phyloP scores from a whole-genome alignment of 2,329 filamentous ascomycete species.

The Aspergillus flavus region DNA sequence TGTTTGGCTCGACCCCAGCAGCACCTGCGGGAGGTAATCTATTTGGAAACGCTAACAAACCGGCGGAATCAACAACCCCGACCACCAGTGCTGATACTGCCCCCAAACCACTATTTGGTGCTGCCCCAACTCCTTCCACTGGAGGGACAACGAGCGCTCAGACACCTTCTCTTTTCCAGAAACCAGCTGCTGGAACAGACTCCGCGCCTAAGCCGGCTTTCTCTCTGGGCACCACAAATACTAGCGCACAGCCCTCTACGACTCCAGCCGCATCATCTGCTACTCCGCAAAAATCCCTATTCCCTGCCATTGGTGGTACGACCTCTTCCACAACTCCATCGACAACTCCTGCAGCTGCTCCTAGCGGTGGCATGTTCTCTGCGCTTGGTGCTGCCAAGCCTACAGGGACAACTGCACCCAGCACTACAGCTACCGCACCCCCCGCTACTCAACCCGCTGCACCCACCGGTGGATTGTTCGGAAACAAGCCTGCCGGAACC shows the following conservation, averaged over 20 bases:
- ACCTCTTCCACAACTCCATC: conserved; percentile 35
- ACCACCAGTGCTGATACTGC: conserved; percentile 26
- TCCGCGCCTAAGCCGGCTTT: conserved; percentile 32
- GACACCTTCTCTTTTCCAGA: conserved; percentile 33
- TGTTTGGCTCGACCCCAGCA: conserved; percentile 29
- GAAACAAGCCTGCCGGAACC: conserved; percentile 26
- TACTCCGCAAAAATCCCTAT: conserved; percentile 39
- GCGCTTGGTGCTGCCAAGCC: conserved; percentile 32
- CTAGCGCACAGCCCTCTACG: conserved; percentile 25
- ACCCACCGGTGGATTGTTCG: conserved; percentile 26
- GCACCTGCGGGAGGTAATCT: conserved; percentile 16
- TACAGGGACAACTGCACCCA: conserved; percentile 30
- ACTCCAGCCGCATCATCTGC: conserved; percentile 32
- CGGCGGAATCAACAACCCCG: conserved; percentile 31
- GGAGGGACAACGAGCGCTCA: conserved; percentile 21
- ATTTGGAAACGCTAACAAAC: conserved; percentile 29
- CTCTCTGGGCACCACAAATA: conserved; percentile 24
- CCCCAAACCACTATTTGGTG: conserved; percentile 34
- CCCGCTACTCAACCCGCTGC: conserved; percentile 26
- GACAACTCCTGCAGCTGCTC: conserved; percentile 34
- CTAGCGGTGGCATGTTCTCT: conserved; percentile 31
- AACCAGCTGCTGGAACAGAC: conserved; percentile 28
- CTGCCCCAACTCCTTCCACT: conserved; percentile 20
- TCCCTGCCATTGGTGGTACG: conserved; percentile 31
- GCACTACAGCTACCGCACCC: conserved; percentile 33